Evolutionary conservation across 768 basidiomycete species (phyloP).

Genomic region (Scleroderma citrinum): DNA sequence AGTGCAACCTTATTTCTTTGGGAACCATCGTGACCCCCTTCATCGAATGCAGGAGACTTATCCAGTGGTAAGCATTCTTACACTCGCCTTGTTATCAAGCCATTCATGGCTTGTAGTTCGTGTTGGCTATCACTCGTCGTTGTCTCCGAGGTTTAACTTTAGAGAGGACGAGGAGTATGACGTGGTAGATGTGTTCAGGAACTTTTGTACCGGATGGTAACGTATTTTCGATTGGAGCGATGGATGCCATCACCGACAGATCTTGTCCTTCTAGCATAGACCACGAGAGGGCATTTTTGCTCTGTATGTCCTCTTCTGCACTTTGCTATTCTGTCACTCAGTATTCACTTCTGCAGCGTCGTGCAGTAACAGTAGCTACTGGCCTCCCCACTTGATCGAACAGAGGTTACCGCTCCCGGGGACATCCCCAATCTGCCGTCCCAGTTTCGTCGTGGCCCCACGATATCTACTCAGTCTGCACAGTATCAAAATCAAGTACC

Average conservation of each 20-base stretch:
- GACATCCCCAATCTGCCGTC: background rate
- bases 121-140: too few relatives aligned
- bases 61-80: too few relatives aligned
- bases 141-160: too few relatives aligned
- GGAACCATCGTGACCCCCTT: background rate
- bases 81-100: too few relatives aligned
- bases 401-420: background rate
- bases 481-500: conserved; percentile 4
- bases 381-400: background rate
- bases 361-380: background rate
- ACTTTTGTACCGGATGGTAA: background rate
- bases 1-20: background rate
- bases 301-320: background rate
- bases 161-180: too few relatives aligned
- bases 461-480: background rate
- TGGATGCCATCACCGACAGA: background rate
- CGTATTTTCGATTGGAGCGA: background rate
- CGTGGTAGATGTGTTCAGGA: too few relatives aligned
- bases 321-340: background rate
- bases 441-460: too few relatives aligned
- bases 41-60: background rate
- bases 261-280: background rate
- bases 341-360: background rate
- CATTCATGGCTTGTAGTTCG: too few relatives aligned
- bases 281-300: background rate